Evolutionary conservation across 2,329 filamentous ascomycete species (phyloP).

Genomic region (Neofusicoccum umdonicola): DNA sequence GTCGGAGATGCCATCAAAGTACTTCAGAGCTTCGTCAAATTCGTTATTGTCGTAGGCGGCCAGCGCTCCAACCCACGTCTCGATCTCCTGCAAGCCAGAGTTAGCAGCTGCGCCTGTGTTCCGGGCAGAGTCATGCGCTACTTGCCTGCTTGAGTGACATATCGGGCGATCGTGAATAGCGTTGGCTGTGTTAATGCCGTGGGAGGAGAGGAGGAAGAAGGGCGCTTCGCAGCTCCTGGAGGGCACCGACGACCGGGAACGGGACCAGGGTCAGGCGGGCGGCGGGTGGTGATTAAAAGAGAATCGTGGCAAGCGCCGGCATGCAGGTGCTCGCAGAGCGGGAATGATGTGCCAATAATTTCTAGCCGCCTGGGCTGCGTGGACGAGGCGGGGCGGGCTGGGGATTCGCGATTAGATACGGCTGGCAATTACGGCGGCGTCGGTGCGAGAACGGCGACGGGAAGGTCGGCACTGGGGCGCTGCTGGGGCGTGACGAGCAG

Average conservation of each 20-base stretch:
- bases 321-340: slow-evolving; percentile 15
- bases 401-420: slow-evolving; percentile 12
- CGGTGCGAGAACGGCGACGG: not conserved
- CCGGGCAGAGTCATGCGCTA: slow-evolving; percentile 19
- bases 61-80: slow-evolving; percentile 94
- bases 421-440: slow-evolving; percentile 11
- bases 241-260: not conserved
- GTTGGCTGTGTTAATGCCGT: not conserved
- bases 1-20: slow-evolving; percentile 85
- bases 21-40: slow-evolving; percentile 81
- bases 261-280: not conserved
- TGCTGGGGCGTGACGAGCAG: not conserved
- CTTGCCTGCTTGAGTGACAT: slow-evolving; percentile 52
- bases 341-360: slow-evolving; percentile 3
- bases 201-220: not conserved
- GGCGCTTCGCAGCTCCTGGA: slow-evolving; percentile 2
- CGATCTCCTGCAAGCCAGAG: slow-evolving; percentile 73
- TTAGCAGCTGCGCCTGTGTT: slow-evolving; percentile 25
- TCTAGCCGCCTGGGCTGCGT: slow-evolving; percentile 10
- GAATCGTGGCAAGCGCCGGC: slow-evolving; percentile 8
- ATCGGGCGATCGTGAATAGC: slow-evolving; percentile 24
- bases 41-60: slow-evolving; percentile 95
- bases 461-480: not conserved
- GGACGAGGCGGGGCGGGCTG: slow-evolving; percentile 10
- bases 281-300: slow-evolving; percentile 5